A percentile compares a stretch with the other conserved stretches of the same genome.
These are phyloP conservation scores for Colletotrichum musae DNA, from an alignment of 2,329 filamentous ascomycete species.

Conservation along the genomic window DNA sequence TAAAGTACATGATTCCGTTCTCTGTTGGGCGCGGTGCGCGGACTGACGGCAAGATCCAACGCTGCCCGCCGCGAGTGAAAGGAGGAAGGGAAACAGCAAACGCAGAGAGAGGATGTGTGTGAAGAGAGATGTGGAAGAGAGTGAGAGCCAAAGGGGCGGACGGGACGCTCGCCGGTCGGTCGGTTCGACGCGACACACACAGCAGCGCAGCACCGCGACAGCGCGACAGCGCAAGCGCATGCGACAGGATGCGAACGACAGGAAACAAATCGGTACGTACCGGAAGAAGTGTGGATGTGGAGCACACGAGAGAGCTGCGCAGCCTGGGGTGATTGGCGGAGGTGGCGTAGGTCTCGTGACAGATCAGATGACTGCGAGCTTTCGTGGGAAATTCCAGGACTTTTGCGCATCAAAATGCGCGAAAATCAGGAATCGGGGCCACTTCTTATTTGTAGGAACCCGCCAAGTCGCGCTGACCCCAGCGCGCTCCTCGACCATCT, in stretches of 20 bases:
- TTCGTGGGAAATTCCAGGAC: constrained; percentile 41
- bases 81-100: background rate
- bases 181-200: constrained; percentile 17
- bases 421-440: constrained; percentile 56
- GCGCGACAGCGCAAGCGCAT: background rate
- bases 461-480: constrained; percentile 38
- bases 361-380: constrained; percentile 41
- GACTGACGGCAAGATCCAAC: constrained; percentile 10
- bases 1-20: constrained; percentile 11
- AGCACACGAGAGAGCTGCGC: background rate
- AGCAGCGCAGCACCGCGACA: background rate
- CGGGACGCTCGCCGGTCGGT: too few relatives aligned
- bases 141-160: background rate
- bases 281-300: background rate
- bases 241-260: constrained; percentile 17
- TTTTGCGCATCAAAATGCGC: constrained; percentile 45
- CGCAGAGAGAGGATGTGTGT: background rate
- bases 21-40: background rate
- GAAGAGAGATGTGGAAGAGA: background rate
- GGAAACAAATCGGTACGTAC: constrained; percentile 41
- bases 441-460: constrained; percentile 61
- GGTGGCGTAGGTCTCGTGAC: constrained; percentile 35
- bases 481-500: constrained; percentile 30
- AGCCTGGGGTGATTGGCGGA: constrained; percentile 27
- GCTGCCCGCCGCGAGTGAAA: constrained; percentile 12